Percentiles rank a stretch among this genome's conserved stretches.
Evolutionary conservation across 2,329 filamentous ascomycete genomes (phyloP).

Genomic region (Colletotrichum orchidophilum): DNA sequence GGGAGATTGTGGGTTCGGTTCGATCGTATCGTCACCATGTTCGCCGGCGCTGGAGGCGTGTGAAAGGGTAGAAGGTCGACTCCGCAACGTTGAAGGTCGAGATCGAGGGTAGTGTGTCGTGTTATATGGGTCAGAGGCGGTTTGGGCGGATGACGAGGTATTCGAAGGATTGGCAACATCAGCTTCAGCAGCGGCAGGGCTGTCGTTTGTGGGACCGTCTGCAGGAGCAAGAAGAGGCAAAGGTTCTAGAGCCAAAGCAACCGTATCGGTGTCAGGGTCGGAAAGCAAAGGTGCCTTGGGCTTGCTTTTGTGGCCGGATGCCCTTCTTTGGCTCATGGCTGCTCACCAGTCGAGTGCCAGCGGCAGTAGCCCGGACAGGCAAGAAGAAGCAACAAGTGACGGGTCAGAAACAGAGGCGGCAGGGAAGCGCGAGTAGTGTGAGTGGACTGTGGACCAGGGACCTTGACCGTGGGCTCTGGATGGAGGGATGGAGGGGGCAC

Average conservation of each 20-base stretch:
- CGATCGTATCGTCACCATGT: conserved; percentile 33
- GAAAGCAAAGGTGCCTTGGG: conserved; percentile 12
- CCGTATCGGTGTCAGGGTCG: conserved; percentile 28
- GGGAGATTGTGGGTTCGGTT: conserved; percentile 3
- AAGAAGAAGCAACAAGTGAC: conserved; percentile 25
- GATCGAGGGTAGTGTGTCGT: conserved; percentile 18
- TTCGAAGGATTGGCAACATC: conserved; percentile 8
- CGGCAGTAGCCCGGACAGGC: conserved; percentile 15
- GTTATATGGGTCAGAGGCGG: conserved; percentile 28
- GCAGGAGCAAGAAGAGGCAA: conserved; percentile 21
- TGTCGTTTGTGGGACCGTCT: conserved; percentile 12
- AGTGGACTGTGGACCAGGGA: conserved; percentile 15
- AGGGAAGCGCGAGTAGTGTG: conserved; percentile 24
- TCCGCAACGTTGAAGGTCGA: conserved; percentile 15
- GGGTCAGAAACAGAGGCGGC: conserved; percentile 25
- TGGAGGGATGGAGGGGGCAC: background rate
- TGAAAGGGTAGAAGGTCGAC: conserved; percentile 20
- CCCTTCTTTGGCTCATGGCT: conserved; percentile 29
- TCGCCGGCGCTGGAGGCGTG: conserved; percentile 17
- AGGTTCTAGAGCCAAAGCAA: conserved; percentile 26
- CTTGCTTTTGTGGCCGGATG: conserved; percentile 32
- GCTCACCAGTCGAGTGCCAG: conserved; percentile 17
- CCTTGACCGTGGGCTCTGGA: conserved; percentile 3
- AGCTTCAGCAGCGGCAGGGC: conserved; percentile 2
- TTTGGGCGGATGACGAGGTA: conserved; percentile 16